phyloP scores from a whole-genome alignment of 2,329 filamentous ascomycete species.

The Xylaria sp. region DNA sequence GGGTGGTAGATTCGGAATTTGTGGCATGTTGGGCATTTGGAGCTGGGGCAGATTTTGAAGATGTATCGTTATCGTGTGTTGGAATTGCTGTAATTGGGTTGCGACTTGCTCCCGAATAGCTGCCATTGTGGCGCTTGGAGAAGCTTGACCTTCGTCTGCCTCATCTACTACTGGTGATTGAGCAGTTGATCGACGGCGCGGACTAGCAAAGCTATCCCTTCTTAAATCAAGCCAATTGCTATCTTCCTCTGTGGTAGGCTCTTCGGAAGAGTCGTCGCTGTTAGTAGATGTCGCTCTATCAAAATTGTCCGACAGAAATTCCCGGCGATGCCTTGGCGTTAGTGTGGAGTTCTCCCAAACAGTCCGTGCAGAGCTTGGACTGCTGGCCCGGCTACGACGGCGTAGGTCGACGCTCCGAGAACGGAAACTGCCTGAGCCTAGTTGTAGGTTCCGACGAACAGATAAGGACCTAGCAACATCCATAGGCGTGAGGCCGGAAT shows the following conservation, averaged over 20 bases:
- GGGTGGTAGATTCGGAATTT: conserved; percentile 63
- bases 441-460: conserved; percentile 71
- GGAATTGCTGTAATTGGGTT: conserved; percentile 79
- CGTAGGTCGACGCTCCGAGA: conserved; percentile 73
- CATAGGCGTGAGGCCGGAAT: conserved; percentile 75
- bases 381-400: conserved; percentile 68
- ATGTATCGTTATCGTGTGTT: conserved; percentile 74
- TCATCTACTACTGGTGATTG: conserved; percentile 44
- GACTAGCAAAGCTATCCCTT: conserved; percentile 44
- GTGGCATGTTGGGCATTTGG: conserved; percentile 73
- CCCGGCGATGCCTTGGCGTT: conserved; percentile 45
- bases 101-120: conserved; percentile 79
- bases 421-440: conserved; percentile 69
- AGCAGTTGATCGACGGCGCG: conserved; percentile 41
- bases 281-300: conserved; percentile 51
- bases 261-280: conserved; percentile 51
- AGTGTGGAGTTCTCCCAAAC: conserved; percentile 68
- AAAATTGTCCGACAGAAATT: conserved; percentile 56
- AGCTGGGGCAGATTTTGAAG: conserved; percentile 72
- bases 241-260: conserved; percentile 54
- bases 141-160: conserved; percentile 55
- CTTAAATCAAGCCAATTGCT: conserved; percentile 54
- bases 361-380: conserved; percentile 72
- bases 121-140: conserved; percentile 71
- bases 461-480: conserved; percentile 75